Conservation (phyloP, 257 asterid genomes). For the Buddleja alternifolia region DNA sequence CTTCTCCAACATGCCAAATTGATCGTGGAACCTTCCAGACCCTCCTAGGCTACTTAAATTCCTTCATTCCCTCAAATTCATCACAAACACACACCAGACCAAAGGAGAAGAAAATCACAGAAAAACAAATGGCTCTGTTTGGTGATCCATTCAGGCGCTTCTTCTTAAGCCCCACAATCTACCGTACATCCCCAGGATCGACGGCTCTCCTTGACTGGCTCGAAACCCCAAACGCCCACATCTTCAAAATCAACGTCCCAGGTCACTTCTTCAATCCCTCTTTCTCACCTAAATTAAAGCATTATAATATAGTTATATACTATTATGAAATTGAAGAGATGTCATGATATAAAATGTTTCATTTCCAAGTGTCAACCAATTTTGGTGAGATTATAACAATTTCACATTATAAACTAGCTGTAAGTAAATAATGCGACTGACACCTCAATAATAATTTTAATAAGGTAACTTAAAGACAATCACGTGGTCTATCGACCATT, state of each 20-base stretch:
- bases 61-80: not conserved
- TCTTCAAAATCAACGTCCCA: constrained; percentile 79
- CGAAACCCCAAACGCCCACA: constrained; percentile 65
- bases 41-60: not conserved
- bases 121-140: constrained; percentile 51
- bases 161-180: constrained; percentile 52
- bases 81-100: not conserved
- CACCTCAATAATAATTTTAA: too few relatives aligned
- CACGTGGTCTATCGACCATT: too few relatives aligned
- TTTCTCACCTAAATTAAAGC: not conserved
- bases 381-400: too few relatives aligned
- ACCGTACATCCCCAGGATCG: constrained; percentile 54
- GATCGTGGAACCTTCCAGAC: too few relatives aligned
- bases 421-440: too few relatives aligned
- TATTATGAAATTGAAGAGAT: too few relatives aligned
- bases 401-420: too few relatives aligned
- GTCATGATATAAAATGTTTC: too few relatives aligned
- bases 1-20: too few relatives aligned
- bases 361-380: too few relatives aligned
- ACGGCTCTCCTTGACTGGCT: constrained; percentile 78
- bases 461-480: too few relatives aligned
- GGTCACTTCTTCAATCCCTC: constrained; percentile 39
- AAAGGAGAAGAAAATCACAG: not conserved
- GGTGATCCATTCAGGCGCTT: constrained; percentile 71
- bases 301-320: too few relatives aligned